These are phyloP conservation scores for Tylopilus sp. DNA, from an alignment of 768 basidiomycete species.

Conservation along the genomic window DNA sequence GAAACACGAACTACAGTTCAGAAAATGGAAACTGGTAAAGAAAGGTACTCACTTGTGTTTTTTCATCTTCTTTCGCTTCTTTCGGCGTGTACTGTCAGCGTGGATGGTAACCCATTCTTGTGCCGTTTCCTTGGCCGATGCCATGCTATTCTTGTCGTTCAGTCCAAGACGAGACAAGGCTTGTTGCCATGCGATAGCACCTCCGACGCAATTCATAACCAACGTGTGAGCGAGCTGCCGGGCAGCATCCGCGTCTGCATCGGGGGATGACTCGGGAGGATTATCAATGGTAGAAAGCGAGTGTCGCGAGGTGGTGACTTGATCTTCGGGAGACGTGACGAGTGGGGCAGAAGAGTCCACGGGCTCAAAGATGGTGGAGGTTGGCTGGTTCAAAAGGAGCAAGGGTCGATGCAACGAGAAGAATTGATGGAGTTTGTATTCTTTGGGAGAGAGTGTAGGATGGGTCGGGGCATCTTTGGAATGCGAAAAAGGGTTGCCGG, in stretches of 20 bases:
- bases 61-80: conserved; percentile 92
- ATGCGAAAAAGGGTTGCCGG: conserved; percentile 7
- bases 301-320: conserved; percentile 26
- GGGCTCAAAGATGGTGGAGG: conserved; percentile 51
- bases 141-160: conserved; percentile 47
- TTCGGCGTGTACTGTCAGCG: conserved; percentile 81
- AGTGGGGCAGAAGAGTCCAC: conserved; percentile 16
- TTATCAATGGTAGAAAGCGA: conserved; percentile 36
- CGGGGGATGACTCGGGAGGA: conserved; percentile 49
- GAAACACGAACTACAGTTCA: conserved; percentile 6
- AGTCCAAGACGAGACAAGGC: conserved; percentile 64
- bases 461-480: conserved; percentile 35
- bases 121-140: conserved; percentile 50
- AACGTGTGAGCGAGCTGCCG: conserved; percentile 74
- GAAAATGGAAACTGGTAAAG: conserved; percentile 4
- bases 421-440: conserved; percentile 80
- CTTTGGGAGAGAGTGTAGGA: conserved; percentile 57
- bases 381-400: conserved; percentile 61
- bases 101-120: conserved; percentile 62
- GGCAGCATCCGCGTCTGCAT: conserved; percentile 77
- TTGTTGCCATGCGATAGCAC: conserved; percentile 64
- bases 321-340: conserved; percentile 16
- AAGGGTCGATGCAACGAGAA: conserved; percentile 81
- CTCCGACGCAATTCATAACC: conserved; percentile 62
- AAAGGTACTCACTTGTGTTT: conserved; percentile 79